Percentiles rank a stretch among this genome's conserved stretches.
These are phyloP conservation scores for Gardenia jasminoides DNA, from an alignment of 257 asterid genomes.

Conservation along the genomic window DNA sequence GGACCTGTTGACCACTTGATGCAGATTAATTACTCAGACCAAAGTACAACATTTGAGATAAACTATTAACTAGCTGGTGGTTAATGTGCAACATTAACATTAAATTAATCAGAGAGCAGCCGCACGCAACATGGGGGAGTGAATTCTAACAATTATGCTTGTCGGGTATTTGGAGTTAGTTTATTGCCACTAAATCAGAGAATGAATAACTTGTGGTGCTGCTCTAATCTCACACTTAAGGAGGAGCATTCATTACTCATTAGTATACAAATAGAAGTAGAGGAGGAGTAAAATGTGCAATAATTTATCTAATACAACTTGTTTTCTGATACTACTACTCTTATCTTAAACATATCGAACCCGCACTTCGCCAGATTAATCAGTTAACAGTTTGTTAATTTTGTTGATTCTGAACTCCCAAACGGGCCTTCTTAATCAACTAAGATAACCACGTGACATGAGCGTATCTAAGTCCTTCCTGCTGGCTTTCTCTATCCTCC, in stretches of 20 bases:
- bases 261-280: background rate
- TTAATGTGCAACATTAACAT: background rate
- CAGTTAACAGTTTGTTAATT: constrained; percentile 7
- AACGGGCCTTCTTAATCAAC: constrained; percentile 6
- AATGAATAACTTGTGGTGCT: background rate
- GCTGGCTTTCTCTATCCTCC: background rate
- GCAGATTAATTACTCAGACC: constrained; percentile 10
- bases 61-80: background rate
- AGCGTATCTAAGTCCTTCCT: background rate
- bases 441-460: constrained; percentile 18
- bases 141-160: constrained; percentile 1
- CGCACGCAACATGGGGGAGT: constrained; percentile 10
- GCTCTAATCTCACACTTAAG: background rate
- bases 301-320: background rate
- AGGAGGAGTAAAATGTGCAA: background rate
- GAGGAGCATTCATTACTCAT: background rate
- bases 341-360: constrained; percentile 5
- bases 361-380: background rate
- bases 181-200: background rate
- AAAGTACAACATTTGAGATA: constrained; percentile 6
- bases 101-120: background rate
- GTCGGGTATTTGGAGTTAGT: constrained; percentile 4
- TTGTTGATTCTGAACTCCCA: constrained; percentile 1
- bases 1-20: constrained; percentile 27
- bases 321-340: background rate